These are phyloP conservation scores for Polyporus tsugae DNA, from an alignment of 1,284 basidiomycete genomes.

Conservation along the genomic window DNA sequence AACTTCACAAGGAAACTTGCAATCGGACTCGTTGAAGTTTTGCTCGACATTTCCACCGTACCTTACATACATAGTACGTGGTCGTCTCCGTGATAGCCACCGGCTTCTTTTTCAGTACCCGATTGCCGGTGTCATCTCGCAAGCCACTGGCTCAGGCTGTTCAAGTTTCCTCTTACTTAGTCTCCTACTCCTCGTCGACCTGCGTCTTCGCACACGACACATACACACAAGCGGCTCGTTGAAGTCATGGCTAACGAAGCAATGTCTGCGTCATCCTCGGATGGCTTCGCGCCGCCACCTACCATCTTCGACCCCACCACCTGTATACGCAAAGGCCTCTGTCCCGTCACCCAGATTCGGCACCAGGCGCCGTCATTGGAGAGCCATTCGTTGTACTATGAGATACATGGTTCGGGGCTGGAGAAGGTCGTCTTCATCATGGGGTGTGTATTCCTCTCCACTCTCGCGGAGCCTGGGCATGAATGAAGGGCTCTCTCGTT, in stretches of 20 bases:
- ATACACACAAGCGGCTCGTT: background rate
- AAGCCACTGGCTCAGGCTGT: too few species aligned
- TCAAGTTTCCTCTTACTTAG: background rate
- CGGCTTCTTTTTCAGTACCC: background rate
- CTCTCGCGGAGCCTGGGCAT: background rate
- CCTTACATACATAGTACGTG: too few species aligned
- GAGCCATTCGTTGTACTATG: conserved; percentile 80
- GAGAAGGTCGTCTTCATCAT: conserved; percentile 77
- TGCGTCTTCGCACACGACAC: background rate
- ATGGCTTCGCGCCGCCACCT: conserved; percentile 21
- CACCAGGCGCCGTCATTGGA: conserved; percentile 59
- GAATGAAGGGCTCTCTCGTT: background rate
- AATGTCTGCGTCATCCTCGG: conserved; percentile 19
- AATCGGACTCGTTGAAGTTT: too few species aligned
- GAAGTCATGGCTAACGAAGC: conserved; percentile 13
- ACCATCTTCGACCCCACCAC: conserved; percentile 66
- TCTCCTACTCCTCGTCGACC: background rate
- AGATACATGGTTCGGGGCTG: conserved; percentile 73
- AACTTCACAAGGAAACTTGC: too few species aligned
- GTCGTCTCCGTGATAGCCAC: background rate
- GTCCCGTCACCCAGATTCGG: conserved; percentile 68
- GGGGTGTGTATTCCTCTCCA: conserved; percentile 52
- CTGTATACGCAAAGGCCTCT: conserved; percentile 72
- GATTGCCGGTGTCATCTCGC: background rate
- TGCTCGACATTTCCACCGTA: too few species aligned